These are phyloP conservation scores for Ceratocystis smalleyi DNA, from an alignment of 2,329 filamentous ascomycete species.

Conservation along the genomic window DNA sequence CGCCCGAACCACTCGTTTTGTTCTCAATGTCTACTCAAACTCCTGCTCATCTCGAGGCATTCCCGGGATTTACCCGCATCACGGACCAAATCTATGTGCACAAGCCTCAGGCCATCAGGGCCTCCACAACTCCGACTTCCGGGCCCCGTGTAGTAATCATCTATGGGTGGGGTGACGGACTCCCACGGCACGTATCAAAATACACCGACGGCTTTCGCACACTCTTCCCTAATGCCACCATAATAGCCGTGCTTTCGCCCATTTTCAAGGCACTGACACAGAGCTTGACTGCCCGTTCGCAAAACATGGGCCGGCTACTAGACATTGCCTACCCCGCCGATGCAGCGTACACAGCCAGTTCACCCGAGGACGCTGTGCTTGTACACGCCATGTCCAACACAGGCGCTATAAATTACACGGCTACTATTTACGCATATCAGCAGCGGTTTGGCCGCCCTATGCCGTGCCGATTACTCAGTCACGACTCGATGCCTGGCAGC, in stretches of 20 bases:
- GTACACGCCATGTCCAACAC: constrained; percentile 44
- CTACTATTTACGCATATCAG: constrained; percentile 33
- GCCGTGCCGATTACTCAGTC: constrained; percentile 34
- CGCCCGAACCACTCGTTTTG: too few relatives aligned
- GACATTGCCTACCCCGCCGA: constrained; percentile 24
- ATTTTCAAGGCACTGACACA: constrained; percentile 31
- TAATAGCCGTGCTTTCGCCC: constrained; percentile 36
- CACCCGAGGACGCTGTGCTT: constrained; percentile 27
- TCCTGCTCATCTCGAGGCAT: constrained; percentile 17
- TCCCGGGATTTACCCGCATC: constrained; percentile 33
- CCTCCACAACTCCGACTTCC: constrained; percentile 9
- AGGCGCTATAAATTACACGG: constrained; percentile 37
- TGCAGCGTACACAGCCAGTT: constrained; percentile 17
- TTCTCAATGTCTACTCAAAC: not conserved
- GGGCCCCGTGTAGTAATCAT: constrained; percentile 35
- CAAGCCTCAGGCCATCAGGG: constrained; percentile 21
- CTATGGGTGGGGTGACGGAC: constrained; percentile 43
- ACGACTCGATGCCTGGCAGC: constrained; percentile 40
- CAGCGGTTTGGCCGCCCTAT: constrained; percentile 26
- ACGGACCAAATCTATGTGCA: constrained; percentile 34
- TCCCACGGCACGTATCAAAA: constrained; percentile 39
- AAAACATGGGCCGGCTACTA: constrained; percentile 32
- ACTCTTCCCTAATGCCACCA: constrained; percentile 35
- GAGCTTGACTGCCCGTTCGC: constrained; percentile 28
- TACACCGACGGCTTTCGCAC: constrained; percentile 37